These are phyloP conservation scores for Aureobasidium sp. DNA, from an alignment of 2,329 filamentous ascomycete genomes.

Conservation along the genomic window DNA sequence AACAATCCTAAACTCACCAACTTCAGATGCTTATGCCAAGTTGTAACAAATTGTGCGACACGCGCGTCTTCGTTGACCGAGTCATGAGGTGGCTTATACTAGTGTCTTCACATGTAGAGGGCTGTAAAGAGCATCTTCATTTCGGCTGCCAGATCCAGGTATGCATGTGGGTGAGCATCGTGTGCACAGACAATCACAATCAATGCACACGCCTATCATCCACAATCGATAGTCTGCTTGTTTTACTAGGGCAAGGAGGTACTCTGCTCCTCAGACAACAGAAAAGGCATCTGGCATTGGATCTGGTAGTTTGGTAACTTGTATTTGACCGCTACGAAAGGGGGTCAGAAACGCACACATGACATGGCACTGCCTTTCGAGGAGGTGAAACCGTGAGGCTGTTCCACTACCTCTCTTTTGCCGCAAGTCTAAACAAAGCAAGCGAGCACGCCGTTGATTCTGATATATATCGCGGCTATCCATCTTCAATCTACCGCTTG, in stretches of 20 bases:
- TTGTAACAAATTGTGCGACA: not conserved
- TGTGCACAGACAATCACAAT: slow-evolving; percentile 12
- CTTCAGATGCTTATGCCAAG: not conserved
- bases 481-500: not conserved
- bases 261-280: not conserved
- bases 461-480: slow-evolving; percentile 10
- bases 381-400: not conserved
- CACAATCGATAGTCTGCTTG: not conserved
- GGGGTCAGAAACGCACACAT: not conserved
- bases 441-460: slow-evolving; percentile 1
- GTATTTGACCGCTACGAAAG: slow-evolving; percentile 9
- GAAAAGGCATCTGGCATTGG: not conserved
- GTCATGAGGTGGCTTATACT: slow-evolving; percentile 9
- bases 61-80: not conserved
- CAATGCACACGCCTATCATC: slow-evolving; percentile 6
- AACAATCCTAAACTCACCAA: not conserved
- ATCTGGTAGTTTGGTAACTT: not conserved
- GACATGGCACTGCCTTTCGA: not conserved
- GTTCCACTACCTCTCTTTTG: not conserved
- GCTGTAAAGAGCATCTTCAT: slow-evolving; percentile 10
- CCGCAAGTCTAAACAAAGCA: not conserved
- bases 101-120: slow-evolving; percentile 6
- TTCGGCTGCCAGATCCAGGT: slow-evolving; percentile 9
- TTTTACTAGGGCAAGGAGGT: not conserved
- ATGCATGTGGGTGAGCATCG: not conserved